Evolutionary conservation across 2,329 filamentous ascomycete species (phyloP).

Genomic region (Fusarium tanahbumbuense): DNA sequence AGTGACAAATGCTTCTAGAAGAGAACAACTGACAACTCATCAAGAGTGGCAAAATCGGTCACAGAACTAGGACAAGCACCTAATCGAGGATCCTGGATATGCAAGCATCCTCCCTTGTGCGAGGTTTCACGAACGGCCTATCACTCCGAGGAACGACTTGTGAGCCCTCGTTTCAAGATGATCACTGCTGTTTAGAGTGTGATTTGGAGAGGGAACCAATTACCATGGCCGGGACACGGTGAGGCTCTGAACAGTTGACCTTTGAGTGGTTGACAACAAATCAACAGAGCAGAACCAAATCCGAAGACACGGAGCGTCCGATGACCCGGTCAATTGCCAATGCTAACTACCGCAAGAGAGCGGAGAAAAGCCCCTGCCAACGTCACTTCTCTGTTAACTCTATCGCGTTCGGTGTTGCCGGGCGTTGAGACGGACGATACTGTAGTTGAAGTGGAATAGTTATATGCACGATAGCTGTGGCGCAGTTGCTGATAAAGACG

Average conservation of each 20-base stretch:
- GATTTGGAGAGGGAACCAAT: constrained; percentile 3
- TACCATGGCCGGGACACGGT: constrained; percentile 3
- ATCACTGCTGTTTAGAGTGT: constrained; percentile 10
- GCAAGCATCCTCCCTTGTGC: constrained; percentile 7
- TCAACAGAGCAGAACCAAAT: constrained; percentile 10
- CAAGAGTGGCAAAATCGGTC: constrained; percentile 26
- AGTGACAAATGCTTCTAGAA: constrained; percentile 28
- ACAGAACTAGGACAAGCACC: constrained; percentile 6
- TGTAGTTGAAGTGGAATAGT: constrained; percentile 13
- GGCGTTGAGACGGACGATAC: neutral
- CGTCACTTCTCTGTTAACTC: neutral
- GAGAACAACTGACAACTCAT: constrained; percentile 35
- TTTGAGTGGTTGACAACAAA: neutral
- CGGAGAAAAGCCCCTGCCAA: neutral
- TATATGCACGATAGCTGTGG: constrained; percentile 20
- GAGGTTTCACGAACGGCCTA: constrained; percentile 12
- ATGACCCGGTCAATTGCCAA: neutral
- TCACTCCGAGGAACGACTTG: constrained; percentile 3
- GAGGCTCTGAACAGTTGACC: constrained; percentile 12
- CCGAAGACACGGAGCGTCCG: constrained; percentile 7
- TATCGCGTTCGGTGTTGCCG: constrained; percentile 36
- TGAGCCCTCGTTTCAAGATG: constrained; percentile 21
- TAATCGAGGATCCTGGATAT: constrained; percentile 12
- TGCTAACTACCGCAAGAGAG: constrained; percentile 4
- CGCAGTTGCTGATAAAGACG: constrained; percentile 12